Evolutionary conservation across 2,329 filamentous ascomycete genomes (phyloP).

Genomic region (Zasmidium cellare): DNA sequence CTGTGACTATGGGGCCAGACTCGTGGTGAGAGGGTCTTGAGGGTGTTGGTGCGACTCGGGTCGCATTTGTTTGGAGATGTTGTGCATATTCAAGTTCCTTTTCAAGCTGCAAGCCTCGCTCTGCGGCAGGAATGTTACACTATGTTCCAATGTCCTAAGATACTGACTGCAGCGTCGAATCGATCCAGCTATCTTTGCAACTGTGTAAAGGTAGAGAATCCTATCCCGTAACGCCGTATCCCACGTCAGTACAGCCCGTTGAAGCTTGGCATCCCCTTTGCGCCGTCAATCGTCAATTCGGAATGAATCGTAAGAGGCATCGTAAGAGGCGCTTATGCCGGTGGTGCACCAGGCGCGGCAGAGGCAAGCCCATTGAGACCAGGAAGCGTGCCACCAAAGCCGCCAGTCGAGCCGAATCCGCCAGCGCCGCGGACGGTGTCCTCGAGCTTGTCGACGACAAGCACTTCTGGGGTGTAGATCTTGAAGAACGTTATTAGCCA

Average conservation of each 20-base stretch:
- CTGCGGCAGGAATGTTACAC: too few relatives aligned
- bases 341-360: background rate
- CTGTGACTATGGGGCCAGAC: background rate
- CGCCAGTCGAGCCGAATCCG: slow-evolving; percentile 86
- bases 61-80: too few relatives aligned
- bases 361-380: slow-evolving; percentile 17
- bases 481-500: too few relatives aligned
- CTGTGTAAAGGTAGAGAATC: background rate
- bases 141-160: too few relatives aligned
- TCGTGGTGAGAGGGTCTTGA: too few relatives aligned
- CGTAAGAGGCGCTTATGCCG: background rate
- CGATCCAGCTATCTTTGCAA: background rate
- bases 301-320: too few relatives aligned
- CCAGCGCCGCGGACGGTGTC: slow-evolving; percentile 88
- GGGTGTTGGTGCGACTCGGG: background rate
- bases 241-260: background rate
- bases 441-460: slow-evolving; percentile 85
- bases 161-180: too few relatives aligned
- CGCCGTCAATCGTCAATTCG: background rate
- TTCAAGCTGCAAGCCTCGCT: too few relatives aligned
- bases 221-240: background rate
- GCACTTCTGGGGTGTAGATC: slow-evolving; percentile 89
- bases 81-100: too few relatives aligned
- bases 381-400: slow-evolving; percentile 37
- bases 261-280: background rate